phyloP scores from a whole-genome alignment of 1,284 basidiomycete genomes.

The Pseudozyma sp. region DNA sequence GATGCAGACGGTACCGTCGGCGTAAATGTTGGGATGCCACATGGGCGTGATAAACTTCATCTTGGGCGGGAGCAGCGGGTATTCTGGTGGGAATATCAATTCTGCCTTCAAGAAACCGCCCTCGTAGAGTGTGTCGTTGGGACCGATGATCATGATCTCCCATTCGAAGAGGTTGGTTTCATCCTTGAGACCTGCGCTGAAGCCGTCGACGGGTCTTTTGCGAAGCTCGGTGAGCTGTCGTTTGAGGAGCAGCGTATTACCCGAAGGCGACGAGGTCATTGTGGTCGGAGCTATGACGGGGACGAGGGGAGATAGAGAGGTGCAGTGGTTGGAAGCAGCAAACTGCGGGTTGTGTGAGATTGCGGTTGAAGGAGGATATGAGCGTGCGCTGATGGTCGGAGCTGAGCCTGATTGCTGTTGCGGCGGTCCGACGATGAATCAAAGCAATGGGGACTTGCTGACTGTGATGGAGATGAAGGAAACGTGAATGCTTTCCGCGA shows the following conservation, averaged over 20 bases:
- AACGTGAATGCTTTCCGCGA: no score
- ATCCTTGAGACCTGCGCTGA: conserved; percentile 68
- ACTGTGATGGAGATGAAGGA: background rate
- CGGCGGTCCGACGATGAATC: background rate
- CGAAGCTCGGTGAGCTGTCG: conserved; percentile 66
- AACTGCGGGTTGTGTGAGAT: background rate
- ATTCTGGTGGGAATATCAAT: conserved; percentile 71
- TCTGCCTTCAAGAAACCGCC: conserved; percentile 67
- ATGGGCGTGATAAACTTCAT: conserved; percentile 95
- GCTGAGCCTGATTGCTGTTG: background rate
- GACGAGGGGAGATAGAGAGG: no score
- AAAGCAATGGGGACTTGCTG: background rate
- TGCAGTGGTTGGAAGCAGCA: no score
- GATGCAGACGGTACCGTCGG: conserved; percentile 90
- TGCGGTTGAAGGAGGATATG: background rate
- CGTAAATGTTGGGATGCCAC: conserved; percentile 98
- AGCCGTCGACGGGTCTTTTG: conserved; percentile 68
- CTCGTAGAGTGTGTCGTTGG: conserved; percentile 68
- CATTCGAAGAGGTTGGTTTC: conserved; percentile 68
- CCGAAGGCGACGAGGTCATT: conserved; percentile 62
- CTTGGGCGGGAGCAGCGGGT: conserved; percentile 90
- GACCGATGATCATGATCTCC: conserved; percentile 69
- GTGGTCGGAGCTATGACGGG: background rate
- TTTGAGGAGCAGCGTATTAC: conserved; percentile 66
- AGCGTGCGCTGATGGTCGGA: background rate